Evolutionary conservation across 208 protist genomes (phyloP), one percentile per base, ranked within the genome.

Genomic region (Trypanosoma congolense): DNA sequence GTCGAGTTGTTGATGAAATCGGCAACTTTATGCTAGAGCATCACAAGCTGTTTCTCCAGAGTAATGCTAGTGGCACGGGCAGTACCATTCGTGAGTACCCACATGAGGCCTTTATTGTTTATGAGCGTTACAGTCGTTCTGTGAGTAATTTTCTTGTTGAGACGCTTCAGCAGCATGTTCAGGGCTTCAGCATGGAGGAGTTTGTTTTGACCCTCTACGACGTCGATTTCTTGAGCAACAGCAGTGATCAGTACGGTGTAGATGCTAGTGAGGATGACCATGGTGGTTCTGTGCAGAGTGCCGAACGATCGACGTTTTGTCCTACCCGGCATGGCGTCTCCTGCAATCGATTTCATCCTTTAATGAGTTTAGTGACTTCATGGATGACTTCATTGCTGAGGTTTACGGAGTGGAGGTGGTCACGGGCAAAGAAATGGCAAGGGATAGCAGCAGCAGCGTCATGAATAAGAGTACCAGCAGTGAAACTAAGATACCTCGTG

Each of bases 321-420:
- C 83, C 3, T 94, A 83, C 48, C 76, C 75, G 2, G 80, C 84
- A 28, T 90, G 83, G 80, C 76, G 82, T 21, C 55, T 94, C 14
- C 48, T 94, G 36, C 68, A 85, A 25, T 74, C 83, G 3, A 87
- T 90, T 55, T 88, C 74, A 45, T 74, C 70, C 51, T 94, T 92
- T 65, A 71, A 89, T 38, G 67, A 73, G 53, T 94, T 94, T 55
- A 83, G 80, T 49, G 48, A 26, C 4, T 87, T 79, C 72, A 87
- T 94, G 76, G 73, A 85, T 67, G 84, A 92, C 56, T 92, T 88
- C 64, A 82, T 92, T 43, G 65, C 70, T 10, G 87, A 92, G 56
- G 81, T 92, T 57, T 92, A 89, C 61, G 65, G 81, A 33, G 59
- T 85, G 43, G 70, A 59, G 36, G 14, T 45, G 4, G 36, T 53